Percentiles rank a stretch among this genome's conserved stretches.
Evolutionary conservation across 192 early-diverging fungal species (phyloP).

Genomic region (Rhizophagus clarus): DNA sequence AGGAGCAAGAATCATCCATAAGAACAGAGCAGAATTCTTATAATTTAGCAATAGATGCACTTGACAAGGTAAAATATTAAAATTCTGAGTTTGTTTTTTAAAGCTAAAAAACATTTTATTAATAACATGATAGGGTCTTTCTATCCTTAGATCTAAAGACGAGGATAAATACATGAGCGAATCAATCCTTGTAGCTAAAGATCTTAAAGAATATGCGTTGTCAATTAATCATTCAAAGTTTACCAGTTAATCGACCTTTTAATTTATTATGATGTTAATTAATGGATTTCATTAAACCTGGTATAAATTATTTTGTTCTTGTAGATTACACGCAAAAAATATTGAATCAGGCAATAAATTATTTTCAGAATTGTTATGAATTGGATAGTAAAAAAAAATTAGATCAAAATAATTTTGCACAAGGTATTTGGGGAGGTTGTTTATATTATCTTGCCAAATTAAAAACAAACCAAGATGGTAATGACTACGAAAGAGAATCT

Average conservation of each 20-base stretch:
- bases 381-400: neutral
- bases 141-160: constrained; percentile 9
- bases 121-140: constrained; percentile 7
- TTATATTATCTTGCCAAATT: constrained; percentile 8
- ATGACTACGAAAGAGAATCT: neutral
- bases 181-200: constrained; percentile 2
- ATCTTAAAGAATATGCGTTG: constrained; percentile 16
- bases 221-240: neutral
- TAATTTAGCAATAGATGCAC: neutral
- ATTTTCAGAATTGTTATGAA: neutral
- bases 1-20: neutral
- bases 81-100: neutral
- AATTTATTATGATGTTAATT: neutral
- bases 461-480: neutral
- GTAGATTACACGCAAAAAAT: neutral
- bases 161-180: neutral
- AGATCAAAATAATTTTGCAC: neutral
- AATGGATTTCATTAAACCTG: neutral
- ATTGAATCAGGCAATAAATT: neutral
- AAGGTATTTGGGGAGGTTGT: neutral
- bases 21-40: neutral
- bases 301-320: neutral
- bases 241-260: neutral
- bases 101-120: neutral
- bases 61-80: neutral